phyloP scores from a whole-genome alignment of 2,329 filamentous ascomycete species.

The Fusarium sp. region DNA sequence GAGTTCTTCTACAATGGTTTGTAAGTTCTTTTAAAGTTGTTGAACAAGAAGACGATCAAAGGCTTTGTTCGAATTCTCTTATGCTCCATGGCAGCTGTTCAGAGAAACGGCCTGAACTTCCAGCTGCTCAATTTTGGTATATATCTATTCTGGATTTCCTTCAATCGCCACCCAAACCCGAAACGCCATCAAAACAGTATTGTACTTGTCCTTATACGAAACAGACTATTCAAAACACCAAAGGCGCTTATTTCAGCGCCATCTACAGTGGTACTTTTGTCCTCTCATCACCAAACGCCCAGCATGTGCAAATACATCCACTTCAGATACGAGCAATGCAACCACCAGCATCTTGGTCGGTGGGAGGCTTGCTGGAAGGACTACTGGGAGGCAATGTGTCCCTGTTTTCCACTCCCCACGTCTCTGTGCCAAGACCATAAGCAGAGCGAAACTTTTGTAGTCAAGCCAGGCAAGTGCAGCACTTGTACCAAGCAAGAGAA shows the following conservation, averaged over 20 bases:
- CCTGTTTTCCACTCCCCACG: neutral
- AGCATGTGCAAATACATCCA: constrained; percentile 11
- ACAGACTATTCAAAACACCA: neutral
- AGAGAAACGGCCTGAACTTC: neutral
- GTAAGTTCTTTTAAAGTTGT: constrained; percentile 4
- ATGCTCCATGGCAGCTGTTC: neutral
- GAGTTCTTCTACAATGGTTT: neutral
- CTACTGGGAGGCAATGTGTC: neutral
- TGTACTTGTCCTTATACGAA: neutral
- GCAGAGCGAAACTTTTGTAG: neutral
- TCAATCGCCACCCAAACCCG: neutral
- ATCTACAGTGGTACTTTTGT: neutral
- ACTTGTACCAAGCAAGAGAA: neutral
- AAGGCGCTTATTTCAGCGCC: neutral
- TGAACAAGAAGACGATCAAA: constrained; percentile 18
- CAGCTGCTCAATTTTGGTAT: constrained; percentile 2
- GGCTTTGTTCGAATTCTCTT: constrained; percentile 20
- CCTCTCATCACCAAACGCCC: neutral
- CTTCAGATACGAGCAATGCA: constrained; percentile 6
- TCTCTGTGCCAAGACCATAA: neutral
- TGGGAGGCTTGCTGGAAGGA: neutral
- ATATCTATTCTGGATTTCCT: neutral
- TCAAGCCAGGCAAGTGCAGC: neutral
- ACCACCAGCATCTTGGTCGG: neutral
- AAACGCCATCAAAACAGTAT: neutral